phyloP scores from a whole-genome alignment of 1,139 yeast species.

The Hyphopichia khmerensis region DNA sequence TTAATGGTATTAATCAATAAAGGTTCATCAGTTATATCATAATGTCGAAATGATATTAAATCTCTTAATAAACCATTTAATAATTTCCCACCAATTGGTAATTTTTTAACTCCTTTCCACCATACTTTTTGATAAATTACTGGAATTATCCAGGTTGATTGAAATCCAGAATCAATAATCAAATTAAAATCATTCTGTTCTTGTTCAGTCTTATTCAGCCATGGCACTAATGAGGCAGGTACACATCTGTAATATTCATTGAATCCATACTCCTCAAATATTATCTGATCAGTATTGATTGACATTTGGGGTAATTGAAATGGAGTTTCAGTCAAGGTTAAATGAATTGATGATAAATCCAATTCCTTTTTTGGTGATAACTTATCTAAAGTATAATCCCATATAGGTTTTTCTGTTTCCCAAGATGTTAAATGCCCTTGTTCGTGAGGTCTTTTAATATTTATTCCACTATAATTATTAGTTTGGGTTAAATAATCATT shows the following conservation, averaged over 20 bases:
- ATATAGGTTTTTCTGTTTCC: slow-evolving; percentile 88
- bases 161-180: slow-evolving; percentile 86
- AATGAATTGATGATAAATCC: slow-evolving; percentile 49
- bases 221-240: slow-evolving; percentile 71
- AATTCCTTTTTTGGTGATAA: slow-evolving; percentile 29
- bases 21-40: slow-evolving; percentile 91
- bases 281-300: slow-evolving; percentile 83
- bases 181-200: slow-evolving; percentile 62
- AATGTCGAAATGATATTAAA: slow-evolving; percentile 84
- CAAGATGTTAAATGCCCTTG: slow-evolving; percentile 88
- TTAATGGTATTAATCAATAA: slow-evolving; percentile 81
- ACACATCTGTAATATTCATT: slow-evolving; percentile 59
- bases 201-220: slow-evolving; percentile 32
- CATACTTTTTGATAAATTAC: slow-evolving; percentile 75
- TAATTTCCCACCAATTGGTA: slow-evolving; percentile 82
- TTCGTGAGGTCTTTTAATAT: slow-evolving; percentile 79
- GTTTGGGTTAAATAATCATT: slow-evolving; percentile 61
- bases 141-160: slow-evolving; percentile 86
- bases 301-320: slow-evolving; percentile 81
- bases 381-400: slow-evolving; percentile 70
- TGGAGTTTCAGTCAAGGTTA: slow-evolving; percentile 74
- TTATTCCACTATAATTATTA: slow-evolving; percentile 73
- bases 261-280: slow-evolving; percentile 92
- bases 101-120: slow-evolving; percentile 74
- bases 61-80: slow-evolving; percentile 83